These are phyloP conservation scores for Neurospora sp. DNA, from an alignment of 2,329 filamentous ascomycete genomes.

Conservation along the genomic window DNA sequence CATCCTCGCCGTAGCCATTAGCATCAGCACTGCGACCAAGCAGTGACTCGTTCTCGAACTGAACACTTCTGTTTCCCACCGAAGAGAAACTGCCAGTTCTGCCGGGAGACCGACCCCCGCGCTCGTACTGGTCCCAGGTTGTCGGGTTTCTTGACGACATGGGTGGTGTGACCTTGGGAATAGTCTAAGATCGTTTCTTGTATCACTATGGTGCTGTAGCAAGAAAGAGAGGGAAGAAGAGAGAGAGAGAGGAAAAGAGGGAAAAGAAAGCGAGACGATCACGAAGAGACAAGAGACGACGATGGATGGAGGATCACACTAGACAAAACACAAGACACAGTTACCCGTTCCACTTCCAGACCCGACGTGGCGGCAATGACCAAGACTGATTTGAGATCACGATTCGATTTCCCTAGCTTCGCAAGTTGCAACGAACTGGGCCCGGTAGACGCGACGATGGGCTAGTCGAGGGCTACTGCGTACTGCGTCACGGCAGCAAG, in stretches of 20 bases:
- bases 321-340: not conserved
- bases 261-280: not conserved
- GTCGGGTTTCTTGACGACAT: conserved; percentile 27
- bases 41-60: conserved; percentile 36
- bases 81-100: conserved; percentile 31
- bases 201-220: not conserved
- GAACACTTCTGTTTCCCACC: conserved; percentile 29
- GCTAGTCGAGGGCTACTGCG: not conserved
- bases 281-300: not conserved
- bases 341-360: not conserved
- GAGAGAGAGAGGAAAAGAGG: not conserved
- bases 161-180: not conserved
- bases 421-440: not conserved
- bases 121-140: conserved; percentile 38
- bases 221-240: not conserved
- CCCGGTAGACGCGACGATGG: not conserved
- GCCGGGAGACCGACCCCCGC: conserved; percentile 30
- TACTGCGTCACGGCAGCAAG: not conserved
- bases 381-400: not conserved
- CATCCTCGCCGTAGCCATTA: conserved; percentile 24
- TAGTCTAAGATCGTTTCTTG: not conserved
- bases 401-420: not conserved
- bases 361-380: not conserved
- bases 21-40: conserved; percentile 28
- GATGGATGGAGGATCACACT: not conserved